Evolutionary conservation across 148 eudicot genomes (phyloP).

Genomic region (Rhododendron molle): DNA sequence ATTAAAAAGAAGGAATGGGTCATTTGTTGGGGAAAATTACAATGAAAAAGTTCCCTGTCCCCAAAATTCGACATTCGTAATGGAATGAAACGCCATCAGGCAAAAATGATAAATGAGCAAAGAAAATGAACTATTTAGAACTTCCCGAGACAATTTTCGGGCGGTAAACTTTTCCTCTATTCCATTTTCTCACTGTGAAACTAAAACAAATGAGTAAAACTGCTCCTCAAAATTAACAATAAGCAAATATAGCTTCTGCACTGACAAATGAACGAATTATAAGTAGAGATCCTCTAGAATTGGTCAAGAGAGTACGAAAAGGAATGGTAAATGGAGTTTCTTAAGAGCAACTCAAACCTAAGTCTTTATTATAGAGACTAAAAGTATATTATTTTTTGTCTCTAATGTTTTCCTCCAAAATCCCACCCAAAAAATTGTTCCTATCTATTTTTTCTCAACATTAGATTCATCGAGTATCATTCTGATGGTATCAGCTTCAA

Average conservation of each 20-base stretch:
- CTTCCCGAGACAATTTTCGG: not conserved
- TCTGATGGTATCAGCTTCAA: too few relatives aligned
- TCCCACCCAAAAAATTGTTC: not conserved
- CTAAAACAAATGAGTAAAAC: not conserved
- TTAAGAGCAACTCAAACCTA: not conserved
- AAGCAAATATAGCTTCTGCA: not conserved
- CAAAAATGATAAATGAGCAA: not conserved
- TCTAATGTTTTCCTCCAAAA: not conserved
- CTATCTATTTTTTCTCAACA: not conserved
- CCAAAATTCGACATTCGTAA: not conserved
- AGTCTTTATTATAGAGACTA: not conserved
- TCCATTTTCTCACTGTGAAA: too few relatives aligned
- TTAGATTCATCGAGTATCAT: not conserved
- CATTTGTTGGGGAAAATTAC: not conserved
- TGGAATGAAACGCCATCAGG: not conserved
- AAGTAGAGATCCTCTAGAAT: not conserved
- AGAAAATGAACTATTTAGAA: not conserved
- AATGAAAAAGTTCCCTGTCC: not conserved
- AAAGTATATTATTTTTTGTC: not conserved
- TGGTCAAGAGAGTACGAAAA: not conserved
- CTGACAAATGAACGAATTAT: not conserved
- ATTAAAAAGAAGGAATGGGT: not conserved
- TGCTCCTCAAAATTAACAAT: not conserved
- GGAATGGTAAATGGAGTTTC: not conserved
- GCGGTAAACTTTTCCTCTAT: not conserved